These are phyloP conservation scores for Fusarium nurragi DNA, from an alignment of 2,329 filamentous ascomycete species.

Conservation along the genomic window DNA sequence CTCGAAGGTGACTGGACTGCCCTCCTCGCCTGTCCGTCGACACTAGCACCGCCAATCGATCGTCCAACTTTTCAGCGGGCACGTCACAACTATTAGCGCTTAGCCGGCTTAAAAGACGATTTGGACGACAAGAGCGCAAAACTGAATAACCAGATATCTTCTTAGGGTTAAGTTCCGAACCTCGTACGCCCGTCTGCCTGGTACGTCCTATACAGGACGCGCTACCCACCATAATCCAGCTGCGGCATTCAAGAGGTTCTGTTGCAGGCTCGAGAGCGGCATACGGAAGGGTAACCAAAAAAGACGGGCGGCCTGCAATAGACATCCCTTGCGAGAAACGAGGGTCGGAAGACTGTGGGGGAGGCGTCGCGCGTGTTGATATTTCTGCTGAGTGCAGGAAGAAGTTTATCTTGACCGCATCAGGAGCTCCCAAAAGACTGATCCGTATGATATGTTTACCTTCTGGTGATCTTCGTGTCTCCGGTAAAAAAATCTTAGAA, in stretches of 20 bases:
- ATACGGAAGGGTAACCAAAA: constrained; percentile 55
- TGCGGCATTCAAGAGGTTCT: constrained; percentile 62
- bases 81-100: constrained; percentile 45
- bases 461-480: constrained; percentile 24
- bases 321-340: constrained; percentile 76
- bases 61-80: constrained; percentile 63
- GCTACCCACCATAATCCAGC: constrained; percentile 52
- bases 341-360: constrained; percentile 81
- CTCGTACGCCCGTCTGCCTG: constrained; percentile 65
- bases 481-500: constrained; percentile 28
- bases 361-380: constrained; percentile 73
- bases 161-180: constrained; percentile 99
- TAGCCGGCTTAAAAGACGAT: constrained; percentile 69
- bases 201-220: constrained; percentile 48
- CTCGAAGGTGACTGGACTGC: constrained; percentile 66
- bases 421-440: constrained; percentile 18
- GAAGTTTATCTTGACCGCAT: constrained; percentile 52
- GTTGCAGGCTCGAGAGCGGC: constrained; percentile 71
- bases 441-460: constrained; percentile 23
- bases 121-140: constrained; percentile 77
- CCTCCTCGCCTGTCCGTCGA: constrained; percentile 60
- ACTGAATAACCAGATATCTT: constrained; percentile 73
- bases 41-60: constrained; percentile 44
- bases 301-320: constrained; percentile 56
- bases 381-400: constrained; percentile 50